phyloP scores from a whole-genome alignment of 768 basidiomycete genomes.

The Phaeolepiota aurea region DNA sequence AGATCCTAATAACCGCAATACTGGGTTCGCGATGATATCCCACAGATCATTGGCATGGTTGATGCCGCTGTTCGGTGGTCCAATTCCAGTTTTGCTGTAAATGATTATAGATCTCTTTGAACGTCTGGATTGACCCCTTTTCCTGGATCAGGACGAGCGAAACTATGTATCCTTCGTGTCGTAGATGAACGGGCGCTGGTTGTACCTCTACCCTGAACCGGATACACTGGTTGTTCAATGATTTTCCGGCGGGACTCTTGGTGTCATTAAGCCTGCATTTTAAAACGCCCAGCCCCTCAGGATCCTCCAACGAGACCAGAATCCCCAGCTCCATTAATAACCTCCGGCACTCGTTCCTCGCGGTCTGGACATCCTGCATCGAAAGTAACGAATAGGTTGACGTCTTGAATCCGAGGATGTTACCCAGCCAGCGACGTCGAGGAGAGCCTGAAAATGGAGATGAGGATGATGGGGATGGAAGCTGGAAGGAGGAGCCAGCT shows the following conservation, averaged over 20 bases:
- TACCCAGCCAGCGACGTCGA: conserved; percentile 77
- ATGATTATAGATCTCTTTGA: conserved; percentile 74
- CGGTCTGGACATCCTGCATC: conserved; percentile 47
- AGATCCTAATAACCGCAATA: too few species aligned
- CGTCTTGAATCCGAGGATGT: conserved; percentile 82
- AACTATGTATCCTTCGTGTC: conserved; percentile 37
- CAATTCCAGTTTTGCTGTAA: too few species aligned
- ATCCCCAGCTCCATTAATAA: conserved; percentile 69
- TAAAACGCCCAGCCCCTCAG: conserved; percentile 57
- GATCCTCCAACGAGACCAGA: conserved; percentile 54
- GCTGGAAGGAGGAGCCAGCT: conserved; percentile 23
- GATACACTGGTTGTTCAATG: conserved; percentile 55
- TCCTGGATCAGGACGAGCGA: conserved; percentile 68
- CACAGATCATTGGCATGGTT: too few species aligned
- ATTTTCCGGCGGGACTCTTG: conserved; percentile 43
- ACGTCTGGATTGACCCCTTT: conserved; percentile 78
- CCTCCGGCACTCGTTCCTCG: conserved; percentile 66
- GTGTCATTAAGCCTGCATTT: conserved; percentile 73
- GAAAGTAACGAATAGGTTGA: conserved; percentile 51
- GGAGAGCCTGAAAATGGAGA: conserved; percentile 35
- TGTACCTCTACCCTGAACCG: conserved; percentile 81
- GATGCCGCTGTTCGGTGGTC: too few species aligned
- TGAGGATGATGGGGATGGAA: conserved; percentile 18
- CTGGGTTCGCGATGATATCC: too few species aligned
- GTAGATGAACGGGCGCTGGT: conserved; percentile 32